Evolutionary conservation across 2,329 filamentous ascomycete genomes (phyloP).

Genomic region (Bretziella fagacearum): DNA sequence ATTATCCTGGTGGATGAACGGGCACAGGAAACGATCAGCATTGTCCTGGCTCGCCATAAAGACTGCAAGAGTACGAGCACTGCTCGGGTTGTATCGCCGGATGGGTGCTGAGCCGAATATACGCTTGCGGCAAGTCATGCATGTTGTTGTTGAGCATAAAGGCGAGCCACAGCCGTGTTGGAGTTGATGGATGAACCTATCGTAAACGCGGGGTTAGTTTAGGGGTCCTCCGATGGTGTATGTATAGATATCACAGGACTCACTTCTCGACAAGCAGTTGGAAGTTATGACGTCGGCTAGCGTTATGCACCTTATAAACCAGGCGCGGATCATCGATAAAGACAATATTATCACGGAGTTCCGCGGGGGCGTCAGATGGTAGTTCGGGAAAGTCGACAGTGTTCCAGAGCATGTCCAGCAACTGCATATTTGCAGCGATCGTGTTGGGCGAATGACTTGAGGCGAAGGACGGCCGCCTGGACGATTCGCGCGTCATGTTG

Average conservation of each 20-base stretch:
- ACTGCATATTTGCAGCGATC: slow-evolving; percentile 25
- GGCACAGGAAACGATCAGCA: slow-evolving; percentile 53
- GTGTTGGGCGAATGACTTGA: not conserved
- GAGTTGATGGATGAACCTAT: slow-evolving; percentile 65
- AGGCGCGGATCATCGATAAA: slow-evolving; percentile 44
- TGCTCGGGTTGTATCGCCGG: slow-evolving; percentile 63
- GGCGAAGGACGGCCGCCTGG: slow-evolving; percentile 7
- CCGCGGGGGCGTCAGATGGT: slow-evolving; percentile 41
- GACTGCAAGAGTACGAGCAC: slow-evolving; percentile 63
- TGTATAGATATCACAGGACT: slow-evolving; percentile 16
- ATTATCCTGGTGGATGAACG: slow-evolving; percentile 27
- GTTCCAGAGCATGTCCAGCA: slow-evolving; percentile 44
- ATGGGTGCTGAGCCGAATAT: slow-evolving; percentile 50
- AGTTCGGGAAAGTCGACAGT: slow-evolving; percentile 41
- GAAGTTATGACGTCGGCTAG: slow-evolving; percentile 44
- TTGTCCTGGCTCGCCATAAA: slow-evolving; percentile 69
- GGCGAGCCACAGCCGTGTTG: slow-evolving; percentile 58
- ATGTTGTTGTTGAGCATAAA: slow-evolving; percentile 57
- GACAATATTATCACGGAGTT: slow-evolving; percentile 37
- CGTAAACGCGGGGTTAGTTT: slow-evolving; percentile 15
- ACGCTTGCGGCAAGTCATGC: slow-evolving; percentile 60
- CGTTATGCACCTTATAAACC: slow-evolving; percentile 43
- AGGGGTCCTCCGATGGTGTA: not conserved
- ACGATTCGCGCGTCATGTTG: slow-evolving; percentile 13
- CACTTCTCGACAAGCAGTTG: slow-evolving; percentile 53